Evolutionary conservation across 2,329 filamentous ascomycete genomes (phyloP).

Genomic region (Xylaria sp.): DNA sequence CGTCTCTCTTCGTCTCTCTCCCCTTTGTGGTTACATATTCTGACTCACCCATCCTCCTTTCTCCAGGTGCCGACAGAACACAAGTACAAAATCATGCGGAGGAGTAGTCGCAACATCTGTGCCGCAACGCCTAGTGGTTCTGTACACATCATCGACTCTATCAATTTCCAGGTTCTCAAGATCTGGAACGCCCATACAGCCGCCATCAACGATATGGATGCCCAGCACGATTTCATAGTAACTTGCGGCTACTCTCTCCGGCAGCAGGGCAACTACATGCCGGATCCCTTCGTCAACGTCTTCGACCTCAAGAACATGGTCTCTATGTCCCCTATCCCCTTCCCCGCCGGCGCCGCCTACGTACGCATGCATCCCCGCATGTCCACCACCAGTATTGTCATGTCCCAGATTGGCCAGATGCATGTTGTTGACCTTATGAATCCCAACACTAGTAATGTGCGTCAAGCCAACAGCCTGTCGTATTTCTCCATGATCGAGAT

Average conservation of each 20-base stretch:
- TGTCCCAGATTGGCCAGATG: conserved; percentile 91
- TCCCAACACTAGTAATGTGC: conserved; percentile 85
- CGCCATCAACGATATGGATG: conserved; percentile 95
- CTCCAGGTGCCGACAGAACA: conserved; percentile 73
- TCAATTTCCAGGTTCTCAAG: conserved; percentile 81
- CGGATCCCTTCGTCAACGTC: conserved; percentile 93
- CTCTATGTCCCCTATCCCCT: conserved; percentile 90
- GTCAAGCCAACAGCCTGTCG: conserved; percentile 80
- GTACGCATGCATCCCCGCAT: conserved; percentile 97
- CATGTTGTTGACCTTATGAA: conserved; percentile 97
- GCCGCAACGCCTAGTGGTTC: conserved; percentile 85
- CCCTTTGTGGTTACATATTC: too few species aligned
- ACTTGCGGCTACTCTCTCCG: conserved; percentile 93
- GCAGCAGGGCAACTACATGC: conserved; percentile 81
- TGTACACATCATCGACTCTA: conserved; percentile 86
- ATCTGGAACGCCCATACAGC: conserved; percentile 91
- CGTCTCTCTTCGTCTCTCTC: too few species aligned
- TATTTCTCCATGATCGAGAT: conserved; percentile 86
- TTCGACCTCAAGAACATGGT: conserved; percentile 93
- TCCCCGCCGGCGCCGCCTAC: conserved; percentile 90
- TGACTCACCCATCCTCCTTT: background rate
- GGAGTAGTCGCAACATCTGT: conserved; percentile 83
- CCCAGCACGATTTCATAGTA: conserved; percentile 92
- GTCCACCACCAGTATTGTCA: conserved; percentile 93
- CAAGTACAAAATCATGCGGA: conserved; percentile 92